Evolutionary conservation across 2,329 filamentous ascomycete genomes (phyloP), one percentile per base, ranked within the genome.

Genomic region (Chaetomiaceae sp.): DNA sequence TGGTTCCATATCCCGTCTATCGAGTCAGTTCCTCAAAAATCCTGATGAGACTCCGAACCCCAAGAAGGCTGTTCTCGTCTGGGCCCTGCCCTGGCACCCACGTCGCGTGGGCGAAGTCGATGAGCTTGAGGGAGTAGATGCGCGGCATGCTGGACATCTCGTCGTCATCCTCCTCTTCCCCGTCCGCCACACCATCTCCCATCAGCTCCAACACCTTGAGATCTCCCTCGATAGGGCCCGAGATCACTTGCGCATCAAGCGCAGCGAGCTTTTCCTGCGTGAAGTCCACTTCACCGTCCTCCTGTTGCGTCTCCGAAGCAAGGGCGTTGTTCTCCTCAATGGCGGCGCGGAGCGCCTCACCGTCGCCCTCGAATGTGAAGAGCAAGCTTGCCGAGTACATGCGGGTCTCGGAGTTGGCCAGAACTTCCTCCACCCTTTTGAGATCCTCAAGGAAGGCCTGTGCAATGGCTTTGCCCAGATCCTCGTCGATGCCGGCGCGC

Each of bases 51-150:
- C 76, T 91, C 60, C 81, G 74, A 51, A 96, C 79, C 0, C 90
- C 90, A 29, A 71, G 70, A 26, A 96, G 71, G 12, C 78, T 70
- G 60, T 97, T 97, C 67, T 95, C 84, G 63, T 98, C 93, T 0
- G 86, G 84, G 0, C 91, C 91, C 58, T 84, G 68, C 1, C 88
- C 88, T 0, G 87, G 85, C 1, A 81, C 84, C 83, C 85, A 97
- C 40, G 73, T 69, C 10, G 93, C 93, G 66, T 98, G 93, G 1
- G 93, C 93, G 73, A 98, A 98, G 65, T 98, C 93, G 57, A 98
- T 98, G 53, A 98, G 74, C 62, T 91, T 93, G 40, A 96, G 74
- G 11, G 81, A 77, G 59, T 84, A 88, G 35, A 95, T 78, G 57
- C 83, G 83, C 0, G 84, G 84, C 10, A 70, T 50, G 14, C 56